phyloP scores from a whole-genome alignment of 2,329 filamentous ascomycete genomes.

The Ceratocystis cubensis region DNA sequence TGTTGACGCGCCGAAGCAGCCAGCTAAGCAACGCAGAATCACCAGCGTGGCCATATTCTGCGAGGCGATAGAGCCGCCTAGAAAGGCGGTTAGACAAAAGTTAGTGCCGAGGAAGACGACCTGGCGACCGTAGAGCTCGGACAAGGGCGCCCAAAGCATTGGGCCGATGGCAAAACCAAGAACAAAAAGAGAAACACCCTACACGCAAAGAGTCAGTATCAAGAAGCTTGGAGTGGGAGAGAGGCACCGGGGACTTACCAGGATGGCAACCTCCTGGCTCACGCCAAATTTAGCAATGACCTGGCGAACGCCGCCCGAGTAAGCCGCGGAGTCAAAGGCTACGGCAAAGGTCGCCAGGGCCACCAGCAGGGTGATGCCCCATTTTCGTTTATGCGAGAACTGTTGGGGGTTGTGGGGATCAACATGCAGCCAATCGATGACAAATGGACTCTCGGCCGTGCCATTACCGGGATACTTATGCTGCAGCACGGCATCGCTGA shows the following conservation, averaged over 20 bases:
- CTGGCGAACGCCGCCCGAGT: conserved; percentile 43
- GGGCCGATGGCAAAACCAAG: conserved; percentile 50
- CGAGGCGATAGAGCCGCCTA: conserved; percentile 44
- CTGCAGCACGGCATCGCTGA: conserved; percentile 45
- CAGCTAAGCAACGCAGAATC: conserved; percentile 57
- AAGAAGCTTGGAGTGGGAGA: not conserved
- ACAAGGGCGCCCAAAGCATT: conserved; percentile 53
- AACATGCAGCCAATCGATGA: conserved; percentile 53
- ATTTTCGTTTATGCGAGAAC: conserved; percentile 47
- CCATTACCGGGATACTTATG: conserved; percentile 48
- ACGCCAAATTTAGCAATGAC: conserved; percentile 45
- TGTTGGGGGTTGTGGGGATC: conserved; percentile 56
- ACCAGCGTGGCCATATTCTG: conserved; percentile 48
- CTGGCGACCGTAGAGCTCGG: conserved; percentile 51
- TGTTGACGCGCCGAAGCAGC: conserved; percentile 49
- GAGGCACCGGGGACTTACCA: conserved; percentile 26
- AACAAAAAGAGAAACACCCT: conserved; percentile 51
- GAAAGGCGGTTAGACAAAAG: conserved; percentile 47
- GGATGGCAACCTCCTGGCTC: conserved; percentile 40
- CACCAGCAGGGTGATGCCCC: conserved; percentile 47
- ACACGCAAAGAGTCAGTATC: not conserved
- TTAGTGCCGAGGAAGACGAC: conserved; percentile 48
- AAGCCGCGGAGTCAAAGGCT: conserved; percentile 57
- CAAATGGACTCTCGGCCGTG: conserved; percentile 53
- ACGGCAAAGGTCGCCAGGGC: conserved; percentile 57